Base-by-base conservation (phyloP, 2,329 filamentous ascomycete genomes). In the Fusarium sarcochroum region DNA sequence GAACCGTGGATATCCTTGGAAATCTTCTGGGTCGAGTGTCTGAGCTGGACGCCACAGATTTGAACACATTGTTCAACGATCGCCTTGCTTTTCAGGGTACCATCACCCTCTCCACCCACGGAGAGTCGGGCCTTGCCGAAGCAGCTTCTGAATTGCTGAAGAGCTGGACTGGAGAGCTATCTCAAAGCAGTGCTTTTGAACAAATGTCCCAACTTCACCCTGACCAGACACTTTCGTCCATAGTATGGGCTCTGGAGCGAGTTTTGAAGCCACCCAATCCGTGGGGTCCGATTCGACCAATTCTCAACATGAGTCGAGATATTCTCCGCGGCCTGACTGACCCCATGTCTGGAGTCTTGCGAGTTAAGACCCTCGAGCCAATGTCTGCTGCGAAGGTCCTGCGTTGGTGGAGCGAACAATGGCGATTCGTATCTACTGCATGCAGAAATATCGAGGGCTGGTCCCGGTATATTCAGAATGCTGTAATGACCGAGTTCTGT, bases 401-500 rank as follows among this genome's bases (percentile, higher is more conserved):
- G 74, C 87, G 86, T 35, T 93, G 97, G 81, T 99, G 97, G 97
- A 87, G 89, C 63, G 87, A 89, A 58, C 87, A 94, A 71, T 99
- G 97, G 97, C 86, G 87, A 58, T 90, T 90, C 45, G 85, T 98
- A 42, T 91, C 90, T 41, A 90, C 91, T 57, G 92, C 95, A 17
- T 98, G 98, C 74, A 85, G 89, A 41, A 89, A 91, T 63, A 97
- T 94, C 5, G 94, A 97, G 76, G 82, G 83, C 13, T 99, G 96
- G 96, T 93, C 93, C 68, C 83, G 88, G 15, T 86, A 86, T 6
- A 89, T 93, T 60, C 90, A 95, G 50, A 96, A 93, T 76, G 80
- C 84, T 20, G 84, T 88, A 54, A 94, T 99, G 93, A 91, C 94
- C 73, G 90, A 97, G 58, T 98, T 98, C 74, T 98, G 94, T 76